A percentile compares a stretch with the other conserved stretches of the same genome.
Conservation (phyloP, 1,284 basidiomycete species). For the Sporisorium graminicola region DNA sequence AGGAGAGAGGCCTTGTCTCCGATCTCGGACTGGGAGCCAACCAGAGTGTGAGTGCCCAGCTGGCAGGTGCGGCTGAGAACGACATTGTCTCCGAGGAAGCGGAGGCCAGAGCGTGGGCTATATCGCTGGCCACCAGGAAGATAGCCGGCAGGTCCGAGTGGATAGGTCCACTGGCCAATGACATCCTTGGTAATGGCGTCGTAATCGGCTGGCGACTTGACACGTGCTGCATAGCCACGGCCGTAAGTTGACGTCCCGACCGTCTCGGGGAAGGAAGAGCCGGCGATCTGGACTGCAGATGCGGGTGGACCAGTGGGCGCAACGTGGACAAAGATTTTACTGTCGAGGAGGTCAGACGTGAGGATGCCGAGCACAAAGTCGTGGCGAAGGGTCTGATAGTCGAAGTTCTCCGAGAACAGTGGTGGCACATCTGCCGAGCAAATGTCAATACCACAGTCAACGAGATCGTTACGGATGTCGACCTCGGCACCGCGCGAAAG, state of each 20-base stretch:
- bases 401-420: constrained; percentile 98
- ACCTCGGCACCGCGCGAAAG: constrained; percentile 73
- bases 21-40: constrained; percentile 49
- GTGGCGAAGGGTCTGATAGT: constrained; percentile 89
- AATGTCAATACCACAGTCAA: constrained; percentile 78
- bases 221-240: constrained; percentile 69
- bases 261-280: constrained; percentile 77
- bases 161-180: constrained; percentile 90
- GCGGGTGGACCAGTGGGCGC: constrained; percentile 70
- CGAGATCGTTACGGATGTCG: constrained; percentile 85
- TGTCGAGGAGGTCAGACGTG: constrained; percentile 93
- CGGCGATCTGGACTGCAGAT: constrained; percentile 34
- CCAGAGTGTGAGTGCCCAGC: constrained; percentile 48
- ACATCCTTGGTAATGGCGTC: constrained; percentile 79
- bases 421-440: constrained; percentile 89
- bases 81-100: constrained; percentile 56
- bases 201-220: constrained; percentile 60
- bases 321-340: constrained; percentile 91
- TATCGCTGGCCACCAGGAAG: constrained; percentile 77
- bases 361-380: constrained; percentile 98
- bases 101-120: constrained; percentile 35
- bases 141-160: constrained; percentile 91
- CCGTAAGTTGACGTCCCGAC: constrained; percentile 83
- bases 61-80: constrained; percentile 49
- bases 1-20: constrained; percentile 76